phyloP scores from a whole-genome alignment of 345 rosid genomes.

The Hibiscus trionum region DNA sequence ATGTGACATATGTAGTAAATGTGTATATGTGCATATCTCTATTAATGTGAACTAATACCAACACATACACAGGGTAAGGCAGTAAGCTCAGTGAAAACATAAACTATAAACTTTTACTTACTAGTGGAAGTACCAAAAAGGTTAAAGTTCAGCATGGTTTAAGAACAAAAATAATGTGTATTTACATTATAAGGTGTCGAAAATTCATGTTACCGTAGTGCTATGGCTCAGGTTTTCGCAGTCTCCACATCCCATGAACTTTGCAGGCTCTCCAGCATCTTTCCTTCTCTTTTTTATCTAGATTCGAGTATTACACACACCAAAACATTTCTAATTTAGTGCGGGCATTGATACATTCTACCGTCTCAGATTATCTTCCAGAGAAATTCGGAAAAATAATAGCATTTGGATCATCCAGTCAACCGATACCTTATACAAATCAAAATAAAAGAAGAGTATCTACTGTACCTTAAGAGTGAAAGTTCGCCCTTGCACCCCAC shows the following conservation, averaged over 20 bases:
- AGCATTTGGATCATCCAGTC: background rate
- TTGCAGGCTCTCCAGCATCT: slow-evolving; percentile 73
- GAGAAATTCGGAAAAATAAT: slow-evolving; percentile 12
- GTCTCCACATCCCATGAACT: slow-evolving; percentile 87
- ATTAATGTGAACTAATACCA: background rate
- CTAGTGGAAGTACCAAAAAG: background rate
- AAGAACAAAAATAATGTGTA: background rate
- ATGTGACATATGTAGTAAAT: background rate
- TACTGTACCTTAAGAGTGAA: slow-evolving; percentile 72
- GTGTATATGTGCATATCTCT: background rate
- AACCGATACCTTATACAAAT: background rate
- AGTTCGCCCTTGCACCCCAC: slow-evolving; percentile 72
- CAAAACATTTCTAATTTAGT: slow-evolving; percentile 4
- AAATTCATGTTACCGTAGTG: slow-evolving; percentile 43
- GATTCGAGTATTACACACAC: slow-evolving; percentile 11
- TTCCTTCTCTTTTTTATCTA: slow-evolving; percentile 82
- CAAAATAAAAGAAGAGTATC: background rate
- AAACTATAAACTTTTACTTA: background rate
- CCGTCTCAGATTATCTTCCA: background rate
- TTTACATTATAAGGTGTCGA: background rate
- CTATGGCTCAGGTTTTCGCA: slow-evolving; percentile 90
- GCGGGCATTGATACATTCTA: background rate
- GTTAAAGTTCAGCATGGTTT: background rate
- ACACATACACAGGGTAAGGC: background rate
- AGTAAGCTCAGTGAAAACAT: background rate